Conservation (phyloP, 495 filamentous ascomycete genomes). For the Daldinia vernicosa region DNA sequence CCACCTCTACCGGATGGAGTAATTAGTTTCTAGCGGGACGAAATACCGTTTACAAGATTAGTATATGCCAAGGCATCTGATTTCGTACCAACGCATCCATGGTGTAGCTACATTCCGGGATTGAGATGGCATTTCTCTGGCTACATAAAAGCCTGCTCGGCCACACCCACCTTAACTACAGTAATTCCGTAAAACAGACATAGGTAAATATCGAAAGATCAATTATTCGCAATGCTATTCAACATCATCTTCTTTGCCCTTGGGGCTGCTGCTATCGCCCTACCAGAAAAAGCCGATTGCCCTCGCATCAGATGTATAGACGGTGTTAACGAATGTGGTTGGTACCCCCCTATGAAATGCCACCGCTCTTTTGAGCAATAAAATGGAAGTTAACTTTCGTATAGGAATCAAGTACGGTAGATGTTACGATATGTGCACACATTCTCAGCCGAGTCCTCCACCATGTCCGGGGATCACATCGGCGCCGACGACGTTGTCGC, state of each 20-base stretch:
- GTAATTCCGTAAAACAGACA: not conserved
- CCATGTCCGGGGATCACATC: slow-evolving; percentile 22
- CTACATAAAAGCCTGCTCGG: slow-evolving; percentile 16
- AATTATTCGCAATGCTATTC: slow-evolving; percentile 25
- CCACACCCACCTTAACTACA: not conserved
- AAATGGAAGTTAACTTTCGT: slow-evolving; percentile 3
- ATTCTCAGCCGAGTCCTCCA: slow-evolving; percentile 25
- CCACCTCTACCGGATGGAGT: slow-evolving; percentile 20
- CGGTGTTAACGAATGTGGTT: slow-evolving; percentile 32
- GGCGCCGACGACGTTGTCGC: not conserved
- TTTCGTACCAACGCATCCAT: slow-evolving; percentile 22
- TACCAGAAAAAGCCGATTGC: slow-evolving; percentile 17
- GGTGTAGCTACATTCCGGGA: slow-evolving; percentile 13
- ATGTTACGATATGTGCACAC: slow-evolving; percentile 35
- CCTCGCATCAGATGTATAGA: slow-evolving; percentile 30
- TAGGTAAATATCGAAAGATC: not conserved
- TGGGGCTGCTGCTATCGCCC: slow-evolving; percentile 9
- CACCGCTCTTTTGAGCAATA: not conserved
- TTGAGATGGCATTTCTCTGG: slow-evolving; percentile 6
- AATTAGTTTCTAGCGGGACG: slow-evolving; percentile 19
- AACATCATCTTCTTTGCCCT: slow-evolving; percentile 24
- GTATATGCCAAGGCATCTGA: slow-evolving; percentile 21
- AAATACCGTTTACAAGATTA: slow-evolving; percentile 14
- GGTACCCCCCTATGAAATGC: not conserved
- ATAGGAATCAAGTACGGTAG: slow-evolving; percentile 33